These are phyloP conservation scores for Colletotrichum somersetense DNA, from an alignment of 2,329 filamentous ascomycete species.

Conservation along the genomic window DNA sequence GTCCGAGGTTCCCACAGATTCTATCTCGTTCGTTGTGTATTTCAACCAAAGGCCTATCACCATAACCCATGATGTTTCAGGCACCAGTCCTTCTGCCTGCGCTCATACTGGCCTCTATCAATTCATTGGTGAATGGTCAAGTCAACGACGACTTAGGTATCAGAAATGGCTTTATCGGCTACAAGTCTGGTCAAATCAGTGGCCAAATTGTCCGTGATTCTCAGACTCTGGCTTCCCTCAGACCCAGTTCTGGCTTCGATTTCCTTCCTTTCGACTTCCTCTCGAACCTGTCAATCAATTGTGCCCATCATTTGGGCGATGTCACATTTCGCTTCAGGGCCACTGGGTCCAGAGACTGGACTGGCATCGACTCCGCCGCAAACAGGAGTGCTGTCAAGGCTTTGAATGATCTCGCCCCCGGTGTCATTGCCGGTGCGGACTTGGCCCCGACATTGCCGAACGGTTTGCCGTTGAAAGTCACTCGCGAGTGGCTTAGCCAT, in stretches of 20 bases:
- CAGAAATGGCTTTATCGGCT: slow-evolving; percentile 29
- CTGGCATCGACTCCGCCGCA: slow-evolving; percentile 59
- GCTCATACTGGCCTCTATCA: slow-evolving; percentile 21
- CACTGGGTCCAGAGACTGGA: slow-evolving; percentile 56
- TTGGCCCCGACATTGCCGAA: slow-evolving; percentile 57
- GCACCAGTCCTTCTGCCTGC: slow-evolving; percentile 8
- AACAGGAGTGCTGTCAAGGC: slow-evolving; percentile 53
- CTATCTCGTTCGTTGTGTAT: neutral
- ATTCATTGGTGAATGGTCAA: slow-evolving; percentile 10
- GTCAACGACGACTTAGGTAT: neutral
- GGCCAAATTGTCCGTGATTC: slow-evolving; percentile 45
- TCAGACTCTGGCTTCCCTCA: slow-evolving; percentile 63
- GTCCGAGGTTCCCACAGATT: neutral
- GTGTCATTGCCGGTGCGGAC: slow-evolving; percentile 54
- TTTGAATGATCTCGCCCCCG: slow-evolving; percentile 42
- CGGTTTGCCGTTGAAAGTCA: slow-evolving; percentile 57
- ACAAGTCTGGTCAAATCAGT: slow-evolving; percentile 23
- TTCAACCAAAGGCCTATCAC: neutral
- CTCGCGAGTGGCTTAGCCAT: slow-evolving; percentile 64
- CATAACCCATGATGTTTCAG: slow-evolving; percentile 15
- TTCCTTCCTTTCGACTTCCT: slow-evolving; percentile 68
- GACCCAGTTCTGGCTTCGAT: slow-evolving; percentile 58
- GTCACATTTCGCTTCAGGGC: slow-evolving; percentile 67
- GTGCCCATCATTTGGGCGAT: slow-evolving; percentile 71
- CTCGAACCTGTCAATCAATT: slow-evolving; percentile 57